Conservation (phyloP, 176 grass and related monocot genomes). For the Neostapfia colusana region DNA sequence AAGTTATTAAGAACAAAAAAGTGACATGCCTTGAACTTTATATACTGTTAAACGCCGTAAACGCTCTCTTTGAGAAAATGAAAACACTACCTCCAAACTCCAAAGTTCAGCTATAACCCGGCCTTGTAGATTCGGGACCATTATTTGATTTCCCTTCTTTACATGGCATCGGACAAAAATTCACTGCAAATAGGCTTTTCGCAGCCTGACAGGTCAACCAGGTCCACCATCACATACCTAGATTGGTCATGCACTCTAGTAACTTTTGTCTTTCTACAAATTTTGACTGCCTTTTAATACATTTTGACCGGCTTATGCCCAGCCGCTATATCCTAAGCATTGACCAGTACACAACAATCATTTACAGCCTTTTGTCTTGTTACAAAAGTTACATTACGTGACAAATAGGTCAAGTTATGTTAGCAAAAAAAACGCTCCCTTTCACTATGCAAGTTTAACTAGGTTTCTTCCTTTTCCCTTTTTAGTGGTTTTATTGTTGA, state of each 20-base stretch:
- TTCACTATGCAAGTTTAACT: too few species aligned
- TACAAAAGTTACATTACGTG: neutral
- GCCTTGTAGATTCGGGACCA: neutral
- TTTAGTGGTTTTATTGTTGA: too few species aligned
- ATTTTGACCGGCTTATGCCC: conserved; percentile 21
- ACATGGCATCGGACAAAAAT: conserved; percentile 13
- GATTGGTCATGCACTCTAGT: neutral
- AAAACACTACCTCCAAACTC: neutral
- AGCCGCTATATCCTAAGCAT: neutral
- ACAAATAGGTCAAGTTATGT: neutral
- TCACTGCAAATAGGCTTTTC: conserved; percentile 4
- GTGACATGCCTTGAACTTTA: too few species aligned
- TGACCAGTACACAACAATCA: conserved; percentile 16
- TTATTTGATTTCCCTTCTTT: conserved; percentile 32
- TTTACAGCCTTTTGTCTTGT: neutral
- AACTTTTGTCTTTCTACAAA: conserved; percentile 31
- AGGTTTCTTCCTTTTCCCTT: fast-evolving
- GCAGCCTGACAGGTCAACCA: conserved; percentile 32
- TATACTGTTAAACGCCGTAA: too few species aligned
- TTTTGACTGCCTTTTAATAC: neutral
- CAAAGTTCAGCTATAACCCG: neutral
- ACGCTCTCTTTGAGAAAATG: neutral
- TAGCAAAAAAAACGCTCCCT: too few species aligned
- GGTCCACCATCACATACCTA: conserved; percentile 11
- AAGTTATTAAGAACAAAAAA: too few species aligned